Evolutionary conservation across 139 green algal species (phyloP), one percentile per base, ranked within the genome.

Genomic region (Yamagishiella unicocca): DNA sequence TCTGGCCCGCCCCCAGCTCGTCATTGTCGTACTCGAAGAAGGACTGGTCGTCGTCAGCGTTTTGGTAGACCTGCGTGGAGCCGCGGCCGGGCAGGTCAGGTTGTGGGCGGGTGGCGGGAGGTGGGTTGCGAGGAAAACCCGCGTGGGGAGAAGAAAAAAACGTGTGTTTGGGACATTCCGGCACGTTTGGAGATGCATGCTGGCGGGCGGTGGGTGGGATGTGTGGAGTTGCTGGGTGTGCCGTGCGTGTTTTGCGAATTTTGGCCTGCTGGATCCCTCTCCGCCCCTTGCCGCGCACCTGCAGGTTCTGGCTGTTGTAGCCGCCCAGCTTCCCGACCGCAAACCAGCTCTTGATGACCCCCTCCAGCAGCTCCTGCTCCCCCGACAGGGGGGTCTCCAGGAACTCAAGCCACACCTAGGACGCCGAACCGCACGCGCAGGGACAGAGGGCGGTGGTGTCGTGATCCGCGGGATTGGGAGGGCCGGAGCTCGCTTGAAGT

Each of bases 291-390:
- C 45, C 27, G 22, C 89, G 5, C 33, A 95, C 93, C 94, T 98
- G 96, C 82, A 98, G 79, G 91, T 98, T 98, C 8, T 85, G 54
- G 9, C 90, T 93, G 89, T 98, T 98, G 92, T 92, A 99, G 43
- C 90, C 96, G 0, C 96, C 96, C 45, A 99, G 82, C 81, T 96
- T 97, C 40, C 96, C 96, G 38, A 99, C 45, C 73, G 96, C 90
- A 88, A 97, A 98, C 96, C 96, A 99, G 33, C 89, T 92, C 62
- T 92, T 90, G 17, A 98, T 38, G 50, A 96, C 88, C 9, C 93
- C 91, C 73, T 95, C 87, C 37, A 96, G 87, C 88, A 95, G 12
- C 54, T 97, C 91, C 37, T 62, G 24, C 73, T 96, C 95, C 2
- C 87, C 50, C 1, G 68, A n/a, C 25, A 80, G 81, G 0, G 92